Base-by-base conservation (phyloP, 2,329 filamentous ascomycete species). In the Gyromitra esculenta region DNA sequence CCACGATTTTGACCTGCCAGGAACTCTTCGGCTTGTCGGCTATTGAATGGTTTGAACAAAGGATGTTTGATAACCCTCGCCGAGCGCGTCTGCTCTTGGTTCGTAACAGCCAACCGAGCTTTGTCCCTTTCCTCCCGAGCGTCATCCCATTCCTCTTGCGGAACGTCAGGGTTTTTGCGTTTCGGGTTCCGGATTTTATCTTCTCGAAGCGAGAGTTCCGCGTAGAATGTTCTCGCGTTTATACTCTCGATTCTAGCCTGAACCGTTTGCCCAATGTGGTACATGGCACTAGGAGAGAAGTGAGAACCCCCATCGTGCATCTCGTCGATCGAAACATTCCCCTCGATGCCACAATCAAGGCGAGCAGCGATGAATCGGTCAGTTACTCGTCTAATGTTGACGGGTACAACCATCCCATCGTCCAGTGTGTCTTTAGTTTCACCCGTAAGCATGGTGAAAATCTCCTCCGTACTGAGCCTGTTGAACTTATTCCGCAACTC, bases 31-130 rank as follows among this genome's bases (percentile, higher is more conserved):
- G 96, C 96, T 84, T 98, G 94, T 1, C 90, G 90, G 39, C 93
- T 89, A 84, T 97, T 97, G 87, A 96, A 98, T 0, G 94, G 91
- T 80, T 91, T 92, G 88, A 98, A 99, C 15, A 98, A 89, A 35
- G 96, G 95, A 82, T 99, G 96, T 84, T 99, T 99, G 86, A 99
- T 96, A 76, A 99, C 96, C 83, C 96, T 90, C 83, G 97, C 93
- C 1, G 92, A 91, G 64, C 96, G 92, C 13, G 93, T 94, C 18
- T 92, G 92, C 9, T 89, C 89, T 82, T 93, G 92, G 82, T 96
- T 93, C 85, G 94, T 97, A 83, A 96, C 93, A 71, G 91, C 90
- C 79, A 96, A 86, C 73, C 92, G 90, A 72, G 97, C 94, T 82
- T 89, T 91, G 82, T 98, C 96, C 59, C 90, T 88, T 18, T 89